Conservation (phyloP, 2,329 filamentous ascomycete species). For the Aspergillus sp. region DNA sequence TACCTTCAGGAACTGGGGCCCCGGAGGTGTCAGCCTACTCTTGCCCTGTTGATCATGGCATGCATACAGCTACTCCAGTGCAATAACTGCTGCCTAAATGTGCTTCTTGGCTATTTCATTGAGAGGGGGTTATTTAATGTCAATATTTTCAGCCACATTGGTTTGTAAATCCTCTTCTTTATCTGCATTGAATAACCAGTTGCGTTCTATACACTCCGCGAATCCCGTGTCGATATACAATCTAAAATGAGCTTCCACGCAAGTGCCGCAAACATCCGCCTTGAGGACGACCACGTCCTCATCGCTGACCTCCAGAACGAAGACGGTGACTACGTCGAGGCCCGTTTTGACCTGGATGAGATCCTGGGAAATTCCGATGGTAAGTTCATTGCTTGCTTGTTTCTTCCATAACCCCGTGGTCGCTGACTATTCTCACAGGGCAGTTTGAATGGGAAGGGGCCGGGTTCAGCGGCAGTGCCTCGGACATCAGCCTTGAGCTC, state of each 20-base stretch:
- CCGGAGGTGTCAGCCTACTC: background rate
- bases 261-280: conserved; percentile 14
- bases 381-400: background rate
- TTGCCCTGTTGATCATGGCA: background rate
- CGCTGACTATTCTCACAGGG: conserved; percentile 5
- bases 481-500: conserved; percentile 11
- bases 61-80: background rate
- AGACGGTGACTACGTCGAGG: conserved; percentile 4
- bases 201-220: background rate
- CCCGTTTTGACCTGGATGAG: conserved; percentile 17
- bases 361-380: conserved; percentile 20
- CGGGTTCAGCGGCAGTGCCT: conserved; percentile 14
- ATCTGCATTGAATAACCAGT: background rate
- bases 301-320: conserved; percentile 10
- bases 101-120: background rate
- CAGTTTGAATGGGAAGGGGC: conserved; percentile 18
- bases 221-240: background rate
- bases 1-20: background rate
- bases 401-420: background rate
- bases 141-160: background rate
- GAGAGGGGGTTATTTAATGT: background rate
- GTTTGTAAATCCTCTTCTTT: background rate
- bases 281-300: conserved; percentile 15
- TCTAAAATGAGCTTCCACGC: conserved; percentile 22
- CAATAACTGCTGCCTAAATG: background rate